phyloP scores from a whole-genome alignment of 2,329 filamentous ascomycete species.

The Ophiosphaerella herpotricha region DNA sequence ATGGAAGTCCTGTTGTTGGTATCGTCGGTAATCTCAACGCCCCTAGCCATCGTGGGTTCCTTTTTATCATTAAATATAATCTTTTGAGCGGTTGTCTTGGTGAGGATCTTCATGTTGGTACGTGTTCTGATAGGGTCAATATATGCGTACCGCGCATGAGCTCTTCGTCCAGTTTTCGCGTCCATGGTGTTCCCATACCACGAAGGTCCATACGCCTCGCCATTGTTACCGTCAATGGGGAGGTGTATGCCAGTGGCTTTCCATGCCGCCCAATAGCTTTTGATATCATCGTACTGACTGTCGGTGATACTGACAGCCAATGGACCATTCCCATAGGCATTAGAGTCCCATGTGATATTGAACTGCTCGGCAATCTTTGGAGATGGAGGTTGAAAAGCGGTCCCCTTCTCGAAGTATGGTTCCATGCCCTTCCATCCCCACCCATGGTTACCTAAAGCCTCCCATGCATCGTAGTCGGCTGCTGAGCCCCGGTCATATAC shows the following conservation, averaged over 20 bases:
- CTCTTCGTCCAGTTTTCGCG: constrained; percentile 16
- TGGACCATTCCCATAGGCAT: constrained; percentile 29
- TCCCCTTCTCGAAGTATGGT: constrained; percentile 34
- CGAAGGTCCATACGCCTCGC: constrained; percentile 27
- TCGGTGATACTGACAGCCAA: constrained; percentile 31
- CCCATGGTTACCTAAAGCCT: constrained; percentile 61
- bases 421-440: constrained; percentile 61
- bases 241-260: constrained; percentile 23
- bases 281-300: constrained; percentile 34
- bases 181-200: constrained; percentile 38
- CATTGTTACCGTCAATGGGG: constrained; percentile 27
- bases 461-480: constrained; percentile 58
- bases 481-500: constrained; percentile 40
- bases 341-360: constrained; percentile 35
- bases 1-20: constrained; percentile 14
- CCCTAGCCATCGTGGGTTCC: constrained; percentile 19
- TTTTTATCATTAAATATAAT: constrained; percentile 23
- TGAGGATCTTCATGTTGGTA: constrained; percentile 32
- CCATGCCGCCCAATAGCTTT: constrained; percentile 30
- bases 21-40: constrained; percentile 25
- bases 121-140: constrained; percentile 33
- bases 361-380: constrained; percentile 20
- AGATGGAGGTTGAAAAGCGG: constrained; percentile 31
- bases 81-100: constrained; percentile 23
- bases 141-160: constrained; percentile 32